Evolutionary conservation across 1,284 basidiomycete species (phyloP), one percentile per base, ranked within the genome.

Genomic region (Mycena citricolor): DNA sequence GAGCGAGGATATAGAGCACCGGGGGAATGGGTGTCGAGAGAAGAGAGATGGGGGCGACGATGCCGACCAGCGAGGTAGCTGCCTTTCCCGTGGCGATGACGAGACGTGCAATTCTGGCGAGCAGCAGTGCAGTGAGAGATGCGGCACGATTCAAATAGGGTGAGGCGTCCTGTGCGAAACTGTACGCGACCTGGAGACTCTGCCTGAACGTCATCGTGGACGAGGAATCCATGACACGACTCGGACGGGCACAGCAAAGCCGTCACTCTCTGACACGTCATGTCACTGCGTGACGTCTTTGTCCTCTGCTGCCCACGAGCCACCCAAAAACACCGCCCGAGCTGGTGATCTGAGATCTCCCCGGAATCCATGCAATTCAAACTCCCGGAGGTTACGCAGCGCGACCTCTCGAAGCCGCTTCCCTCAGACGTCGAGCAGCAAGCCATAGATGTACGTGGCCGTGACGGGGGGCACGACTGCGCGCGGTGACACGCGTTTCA

Each of bases 1-100:
- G 82, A 2, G 74, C 71, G 32, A 83, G 55, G 28, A 79, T 30
- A 53, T 77, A 79, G 13, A 68, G 50, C 2, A 74, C 22, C 5
- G 73, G 58, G 5, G 64, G 64, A 52, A 68, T 54, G 54, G 62
- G 58, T n/a, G n/a, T n/a, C 39, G 58, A 52, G 53, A 70, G 48
- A 7, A 63, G 46, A 44, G 63, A 57, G 40, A 74, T 31, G 1
- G 67, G 64, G 50, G 58, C 25, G 50, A 59, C 25, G 43, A 57
- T 33, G 17, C 58, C 57, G 42, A 52, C 47, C 43, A 59, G 44
- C 28, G 44, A 41, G 37, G 51, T 34, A 30, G 56, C 24, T 29
- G 22, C 22, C 3, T 20, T 23, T 25, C 26, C 39, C 2, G 29
- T 1, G 21, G 36, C 32, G 6, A 34, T 38, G 17, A 20, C 10